Base-by-base conservation (phyloP, 805 yeast species). In the Candida endomychidarum region DNA sequence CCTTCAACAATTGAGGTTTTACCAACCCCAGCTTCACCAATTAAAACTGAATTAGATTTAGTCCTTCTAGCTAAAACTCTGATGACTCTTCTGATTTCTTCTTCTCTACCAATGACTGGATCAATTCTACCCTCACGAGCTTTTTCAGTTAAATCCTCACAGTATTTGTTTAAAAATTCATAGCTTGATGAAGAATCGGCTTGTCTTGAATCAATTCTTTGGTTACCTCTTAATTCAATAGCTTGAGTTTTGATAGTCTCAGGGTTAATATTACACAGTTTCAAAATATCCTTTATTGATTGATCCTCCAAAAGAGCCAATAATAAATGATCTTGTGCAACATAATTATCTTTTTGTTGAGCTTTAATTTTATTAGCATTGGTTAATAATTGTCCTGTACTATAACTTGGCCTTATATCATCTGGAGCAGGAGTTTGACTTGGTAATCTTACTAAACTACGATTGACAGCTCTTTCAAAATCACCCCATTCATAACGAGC, bases 21-120 rank as follows among this genome's bases (percentile, higher is more conserved):
- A 75, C 99, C 99, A 39, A 93, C 97, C 80, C 99, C 99, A 29
- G 99, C 96, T 57, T 93, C 99, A 74, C 99, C 99, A 55, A 93
- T 89, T 45, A 93, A 69, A 54, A 96, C 93, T 11, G 98, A 96
- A 60, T 93, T 93, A 5, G 97, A 90, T 67, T 93, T 93, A 29
- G 96, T 86, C 68, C 99, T 81, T 70, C 99, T 83, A n/a, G 99
- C 90, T 45, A 93, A 74, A 3, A 93, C 96, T 46, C 98, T 78
- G 44, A 93, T 91, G 22, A 96, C 87, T 50, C 97, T 77, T 67
- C 98, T 79, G 51, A 93, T 93, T 68, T 93, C 99, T 65, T 93
- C 99, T 63, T 93, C 99, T 70, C 99, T 85, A 41, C 99, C 99
- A 58, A 93, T 93, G 31, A 93, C 99, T 3, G 99, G 99, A 64